Base-by-base conservation (phyloP, 2,329 filamentous ascomycete species). In the Fusarium keratoplasticum region DNA sequence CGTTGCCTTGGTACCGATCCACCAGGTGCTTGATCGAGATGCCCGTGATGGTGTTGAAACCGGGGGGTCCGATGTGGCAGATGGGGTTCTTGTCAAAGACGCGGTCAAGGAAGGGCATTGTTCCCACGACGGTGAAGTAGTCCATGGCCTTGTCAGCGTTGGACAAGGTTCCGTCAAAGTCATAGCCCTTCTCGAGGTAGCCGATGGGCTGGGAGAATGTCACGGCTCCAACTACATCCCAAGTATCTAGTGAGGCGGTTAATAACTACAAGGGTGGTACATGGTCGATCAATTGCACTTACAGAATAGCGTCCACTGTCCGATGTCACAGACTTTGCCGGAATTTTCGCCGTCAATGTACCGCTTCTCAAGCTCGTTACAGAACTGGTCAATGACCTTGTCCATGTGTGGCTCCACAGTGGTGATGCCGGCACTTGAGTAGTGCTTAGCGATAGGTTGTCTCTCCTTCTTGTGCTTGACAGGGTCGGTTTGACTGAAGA, bases 151-250 rank as follows among this genome's bases (percentile, higher is more conserved):
- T 74, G 18, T 79, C 79, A 0, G 79, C 74, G 10, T 72, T 75
- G 16, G 64, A 68, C 7, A 86, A 81, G 35, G 82, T 85, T 6
- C 80, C 81, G 36, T 82, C 80, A 71, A 83, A 78, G 67, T 86
- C 84, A 11, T 69, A 70, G 3, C 81, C 78, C 6, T 81, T 76
- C 25, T 85, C 77, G 20, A 86, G 77, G 69, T 85, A 86, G 11
- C 85, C 84, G 47, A 86, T 82, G 44, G 80, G 80, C 16, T 81
- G 77, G 42, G 83, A 82, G 42, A 85, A 87, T 20, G 82, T 84
- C 20, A 86, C 74, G 44, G 83, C 80, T 25, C 84, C 84, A 61
- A 86, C 82, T 5, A 85, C 81, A 68, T 87, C 85, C 78, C 83
- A 85, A 5, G 82, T 75, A 59, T 73, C 79, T 80, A 22, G 3